These are phyloP conservation scores for Straminergon stramineum DNA, from an alignment of 225 moss, liverwort and hornwort genomes.

Conservation along the genomic window DNA sequence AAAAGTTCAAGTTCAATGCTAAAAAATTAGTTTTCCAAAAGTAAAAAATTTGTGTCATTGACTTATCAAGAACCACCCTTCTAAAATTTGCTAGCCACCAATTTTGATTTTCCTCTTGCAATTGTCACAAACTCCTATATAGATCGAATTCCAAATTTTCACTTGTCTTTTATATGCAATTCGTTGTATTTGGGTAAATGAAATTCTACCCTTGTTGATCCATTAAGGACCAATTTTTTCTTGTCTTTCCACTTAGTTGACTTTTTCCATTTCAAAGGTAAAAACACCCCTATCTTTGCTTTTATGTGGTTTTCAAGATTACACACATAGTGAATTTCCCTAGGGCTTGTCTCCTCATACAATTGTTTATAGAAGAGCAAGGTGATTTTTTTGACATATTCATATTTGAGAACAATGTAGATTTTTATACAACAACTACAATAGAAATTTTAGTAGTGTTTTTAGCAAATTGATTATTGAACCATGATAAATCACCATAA, in stretches of 20 bases:
- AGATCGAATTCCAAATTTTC: not conserved
- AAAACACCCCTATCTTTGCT: fast-evolving
- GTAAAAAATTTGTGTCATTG: fast-evolving
- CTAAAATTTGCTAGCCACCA: fast-evolving
- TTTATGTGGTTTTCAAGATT: not conserved
- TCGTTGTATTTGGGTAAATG: no score
- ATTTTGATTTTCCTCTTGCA: fast-evolving
- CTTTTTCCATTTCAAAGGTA: not conserved
- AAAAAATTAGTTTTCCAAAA: no score
- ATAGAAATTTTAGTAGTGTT: not conserved
- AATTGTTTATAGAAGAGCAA: fast-evolving
- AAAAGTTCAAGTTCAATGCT: fast-evolving
- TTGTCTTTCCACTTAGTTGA: not conserved
- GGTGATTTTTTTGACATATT: not conserved
- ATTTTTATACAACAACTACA: not conserved
- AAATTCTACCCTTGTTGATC: fast-evolving
- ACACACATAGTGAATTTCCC: not conserved
- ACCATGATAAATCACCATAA: not conserved
- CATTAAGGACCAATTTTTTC: fast-evolving
- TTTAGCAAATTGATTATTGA: not conserved
- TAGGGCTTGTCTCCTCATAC: fast-evolving
- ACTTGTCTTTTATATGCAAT: fast-evolving
- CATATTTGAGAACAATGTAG: not conserved
- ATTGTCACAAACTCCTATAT: fast-evolving
- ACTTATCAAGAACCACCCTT: no score